A percentile compares a stretch with the other conserved stretches of the same genome.
Conservation (phyloP, 1,284 basidiomycete species). For the Violaceomyces palustris region DNA sequence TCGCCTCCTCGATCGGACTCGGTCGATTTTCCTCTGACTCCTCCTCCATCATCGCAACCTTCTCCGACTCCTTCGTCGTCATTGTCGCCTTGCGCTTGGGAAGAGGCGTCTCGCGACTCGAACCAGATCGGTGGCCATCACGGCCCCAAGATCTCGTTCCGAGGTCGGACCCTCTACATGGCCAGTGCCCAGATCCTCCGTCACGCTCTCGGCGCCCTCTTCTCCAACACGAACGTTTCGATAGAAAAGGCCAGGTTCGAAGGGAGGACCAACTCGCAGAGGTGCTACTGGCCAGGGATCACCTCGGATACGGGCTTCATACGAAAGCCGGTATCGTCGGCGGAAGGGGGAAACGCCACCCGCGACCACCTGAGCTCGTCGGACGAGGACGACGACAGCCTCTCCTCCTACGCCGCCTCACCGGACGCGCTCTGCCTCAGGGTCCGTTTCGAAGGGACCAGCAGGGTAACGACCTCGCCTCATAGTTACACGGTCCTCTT, state of each 20-base stretch:
- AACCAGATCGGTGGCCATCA: not conserved
- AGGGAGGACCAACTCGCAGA: constrained; percentile 16
- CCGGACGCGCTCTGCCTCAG: constrained; percentile 34
- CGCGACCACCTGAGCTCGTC: not conserved
- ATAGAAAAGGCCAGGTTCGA: constrained; percentile 34
- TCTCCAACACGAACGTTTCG: constrained; percentile 26
- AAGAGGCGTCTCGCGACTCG: not conserved
- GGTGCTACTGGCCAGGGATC: constrained; percentile 23
- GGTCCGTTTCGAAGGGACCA: constrained; percentile 37
- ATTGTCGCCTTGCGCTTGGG: too few relatives aligned
- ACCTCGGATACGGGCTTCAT: constrained; percentile 8
- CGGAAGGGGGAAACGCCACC: not conserved
- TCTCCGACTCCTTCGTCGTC: too few relatives aligned
- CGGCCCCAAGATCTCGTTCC: constrained; percentile 32
- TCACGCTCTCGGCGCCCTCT: constrained; percentile 36
- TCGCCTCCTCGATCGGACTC: too few relatives aligned
- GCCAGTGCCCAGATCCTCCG: constrained; percentile 38
- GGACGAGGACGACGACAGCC: not conserved
- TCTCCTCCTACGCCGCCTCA: not conserved
- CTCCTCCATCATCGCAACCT: too few relatives aligned
- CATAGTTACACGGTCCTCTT: constrained; percentile 49
- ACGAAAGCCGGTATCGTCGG: too few relatives aligned
- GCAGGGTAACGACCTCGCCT: constrained; percentile 28
- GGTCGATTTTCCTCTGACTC: too few relatives aligned
- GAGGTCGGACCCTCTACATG: constrained; percentile 40